phyloP scores from a whole-genome alignment of 2,329 filamentous ascomycete species.

The Ascocoryne sarcoides region DNA sequence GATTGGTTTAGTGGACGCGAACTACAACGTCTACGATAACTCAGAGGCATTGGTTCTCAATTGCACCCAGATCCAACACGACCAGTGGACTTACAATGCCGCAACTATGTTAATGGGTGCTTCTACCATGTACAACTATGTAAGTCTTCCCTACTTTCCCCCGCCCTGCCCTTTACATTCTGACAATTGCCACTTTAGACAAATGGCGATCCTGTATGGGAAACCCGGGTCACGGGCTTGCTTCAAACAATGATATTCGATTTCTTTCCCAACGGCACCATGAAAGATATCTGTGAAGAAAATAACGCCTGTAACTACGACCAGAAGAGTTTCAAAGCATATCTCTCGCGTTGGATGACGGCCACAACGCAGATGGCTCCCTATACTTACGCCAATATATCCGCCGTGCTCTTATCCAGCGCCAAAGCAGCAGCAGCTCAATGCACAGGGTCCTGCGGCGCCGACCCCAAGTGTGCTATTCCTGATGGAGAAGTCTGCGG shows the following conservation, averaged over 20 bases:
- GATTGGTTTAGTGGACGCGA: constrained; percentile 48
- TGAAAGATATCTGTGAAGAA: constrained; percentile 58
- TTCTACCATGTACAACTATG: constrained; percentile 60
- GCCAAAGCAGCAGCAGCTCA: constrained; percentile 48
- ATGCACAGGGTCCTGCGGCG: constrained; percentile 49
- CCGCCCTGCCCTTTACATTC: background rate
- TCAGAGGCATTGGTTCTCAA: constrained; percentile 42
- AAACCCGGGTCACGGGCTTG: constrained; percentile 46
- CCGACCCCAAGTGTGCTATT: too few relatives aligned
- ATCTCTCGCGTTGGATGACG: constrained; percentile 53
- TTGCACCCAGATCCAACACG: constrained; percentile 48
- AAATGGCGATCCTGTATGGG: constrained; percentile 43
- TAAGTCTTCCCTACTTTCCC: constrained; percentile 23
- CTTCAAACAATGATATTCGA: constrained; percentile 43
- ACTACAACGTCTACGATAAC: constrained; percentile 54
- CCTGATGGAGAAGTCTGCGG: constrained; percentile 45
- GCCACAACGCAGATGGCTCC: constrained; percentile 56
- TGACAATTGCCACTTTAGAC: constrained; percentile 26
- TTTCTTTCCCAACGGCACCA: constrained; percentile 47
- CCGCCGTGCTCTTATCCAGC: constrained; percentile 45
- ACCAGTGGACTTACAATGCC: constrained; percentile 62
- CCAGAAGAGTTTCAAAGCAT: constrained; percentile 56
- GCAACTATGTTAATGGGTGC: constrained; percentile 58
- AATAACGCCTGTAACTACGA: constrained; percentile 51
- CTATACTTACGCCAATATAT: constrained; percentile 44